Base-by-base conservation (phyloP, 176 grass and related monocot genomes). In the Thinopyrum elongatum region DNA sequence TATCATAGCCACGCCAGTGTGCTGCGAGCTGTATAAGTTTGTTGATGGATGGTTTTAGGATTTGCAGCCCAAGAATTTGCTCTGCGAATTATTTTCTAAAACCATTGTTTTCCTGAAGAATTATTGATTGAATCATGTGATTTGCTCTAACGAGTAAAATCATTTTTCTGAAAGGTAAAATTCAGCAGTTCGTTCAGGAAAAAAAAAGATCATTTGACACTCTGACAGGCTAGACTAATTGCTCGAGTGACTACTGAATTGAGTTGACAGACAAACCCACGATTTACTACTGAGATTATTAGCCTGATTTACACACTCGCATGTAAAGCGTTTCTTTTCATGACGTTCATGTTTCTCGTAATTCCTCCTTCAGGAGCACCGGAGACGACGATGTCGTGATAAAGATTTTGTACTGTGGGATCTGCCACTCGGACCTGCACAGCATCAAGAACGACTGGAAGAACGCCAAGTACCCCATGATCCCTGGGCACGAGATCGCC, bases 371-470 rank as follows among this genome's bases (percentile, higher is more conserved):
- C 82, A 97, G 94, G 78, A 85, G 86, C 63, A 97, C 83, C 1
- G 94, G 94, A 61, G 92, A 88, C 0, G 89, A 92, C 59, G 94
- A 97, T 27, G 94, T 97, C 2, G 70, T 70, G 29, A 92, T 97
- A 83, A 97, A 91, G 82, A 91, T 94, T 5, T 53, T 94, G 3
- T 97, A 81, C 81, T 97, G 95, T 55, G 92, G 95, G 7, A 87
- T 97, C 64, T 97, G 92, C 61, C 95, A 97, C 78, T 95, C 92
- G 2, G 92, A 97, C 69, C 75, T 97, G 5, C 95, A 97, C 82
- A 76, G 22, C 70, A 74, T 97, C 65, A 95, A 88, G 91, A 95
- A 97, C 27, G 95, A 95, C 2, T 95, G 95, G 95, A 30, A 68
- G 9, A 90, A 87, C 34, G 2, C 89, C 16, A 79, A n/a, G 17